Base-by-base conservation (phyloP, 495 filamentous ascomycete species). In the Penicillium odoratum region DNA sequence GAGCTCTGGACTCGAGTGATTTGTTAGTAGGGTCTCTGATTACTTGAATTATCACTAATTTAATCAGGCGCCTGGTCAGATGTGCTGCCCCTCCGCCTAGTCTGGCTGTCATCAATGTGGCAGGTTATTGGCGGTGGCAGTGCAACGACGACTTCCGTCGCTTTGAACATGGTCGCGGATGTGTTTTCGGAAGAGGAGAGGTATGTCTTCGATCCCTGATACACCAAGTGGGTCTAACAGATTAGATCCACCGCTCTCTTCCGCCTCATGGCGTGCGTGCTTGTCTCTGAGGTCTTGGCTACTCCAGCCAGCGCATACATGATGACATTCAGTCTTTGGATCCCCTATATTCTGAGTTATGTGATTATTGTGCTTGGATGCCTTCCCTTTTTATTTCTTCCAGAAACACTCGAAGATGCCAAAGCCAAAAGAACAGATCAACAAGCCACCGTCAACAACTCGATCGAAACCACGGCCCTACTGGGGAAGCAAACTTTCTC, bases 361-460 rank as follows among this genome's bases (percentile, higher is more conserved):
- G 30, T 67, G 4, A 56, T 74, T 0, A 51, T 75, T 0, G 21
- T 70, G 4, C 6, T 73, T 18, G 71, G 73, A n/a, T 52, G 56
- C 18, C 29, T 58, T 7, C 52, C 70, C 13, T 44, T 70, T n/a
- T 52, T 76, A 0, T 59, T 80, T 25, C 62, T 82, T 1, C 80
- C 80, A 1, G 80, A 83, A 57, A 83, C 74, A 9, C 67, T 81
- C 28, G 50, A 49, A 53, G 56, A 61, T 42, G 56, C 58, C 31
- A 62, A 66, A 52, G 58, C 57, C n/a, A 65, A 63, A 36, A 57
- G n/a, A 44, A 21, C 21, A 21, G 21, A 5, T 21, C 26, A 44
- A 25, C 4, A 7, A 3, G 15, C 15, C 34, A 13, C 7, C 21
- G 29, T 13, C 10, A 26, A 47, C 4, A 18, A 28, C 7, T 11